phyloP scores from a whole-genome alignment of 495 filamentous ascomycete species.

The Hypomontagnella monticulosa region DNA sequence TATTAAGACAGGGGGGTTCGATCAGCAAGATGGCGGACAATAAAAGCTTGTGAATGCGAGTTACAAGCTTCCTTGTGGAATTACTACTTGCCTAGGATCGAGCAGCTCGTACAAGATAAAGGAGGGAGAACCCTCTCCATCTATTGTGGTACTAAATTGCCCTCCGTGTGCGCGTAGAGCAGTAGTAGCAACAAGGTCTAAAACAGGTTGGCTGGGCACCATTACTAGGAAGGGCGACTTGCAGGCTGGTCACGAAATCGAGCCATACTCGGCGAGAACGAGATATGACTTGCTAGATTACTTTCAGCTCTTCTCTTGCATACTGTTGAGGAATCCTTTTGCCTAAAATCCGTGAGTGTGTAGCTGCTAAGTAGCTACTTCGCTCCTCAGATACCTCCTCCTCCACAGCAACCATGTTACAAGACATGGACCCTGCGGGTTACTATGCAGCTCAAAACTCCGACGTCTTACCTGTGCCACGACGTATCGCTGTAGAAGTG shows the following conservation, averaged over 20 bases:
- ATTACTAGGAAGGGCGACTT: conserved; percentile 33
- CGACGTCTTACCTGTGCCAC: conserved; percentile 35
- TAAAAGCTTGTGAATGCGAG: conserved; percentile 6
- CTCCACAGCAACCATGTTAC: conserved; percentile 20
- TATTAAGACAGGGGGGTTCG: conserved; percentile 1
- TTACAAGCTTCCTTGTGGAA: conserved; percentile 16
- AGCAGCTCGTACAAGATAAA: conserved; percentile 12
- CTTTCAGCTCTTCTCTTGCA: conserved; percentile 8
- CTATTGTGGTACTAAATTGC: conserved; percentile 9
- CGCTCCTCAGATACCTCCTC: neutral
- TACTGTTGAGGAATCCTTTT: conserved; percentile 5
- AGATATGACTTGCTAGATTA: conserved; percentile 14
- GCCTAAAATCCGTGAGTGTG: conserved; percentile 4
- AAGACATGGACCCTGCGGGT: conserved; percentile 29
- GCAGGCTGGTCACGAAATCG: conserved; percentile 29
- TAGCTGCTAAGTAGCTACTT: neutral
- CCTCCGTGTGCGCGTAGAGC: conserved; percentile 23
- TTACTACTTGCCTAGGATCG: conserved; percentile 9
- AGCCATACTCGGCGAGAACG: conserved; percentile 14
- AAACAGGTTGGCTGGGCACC: conserved; percentile 19
- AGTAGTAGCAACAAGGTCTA: conserved; percentile 1
- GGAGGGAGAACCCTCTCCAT: conserved; percentile 11
- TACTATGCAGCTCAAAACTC: conserved; percentile 39
- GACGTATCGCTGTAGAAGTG: conserved; percentile 16
- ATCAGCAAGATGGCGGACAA: conserved; percentile 21